Base-by-base conservation (phyloP, 805 yeast species). In the Candida maltosa region DNA sequence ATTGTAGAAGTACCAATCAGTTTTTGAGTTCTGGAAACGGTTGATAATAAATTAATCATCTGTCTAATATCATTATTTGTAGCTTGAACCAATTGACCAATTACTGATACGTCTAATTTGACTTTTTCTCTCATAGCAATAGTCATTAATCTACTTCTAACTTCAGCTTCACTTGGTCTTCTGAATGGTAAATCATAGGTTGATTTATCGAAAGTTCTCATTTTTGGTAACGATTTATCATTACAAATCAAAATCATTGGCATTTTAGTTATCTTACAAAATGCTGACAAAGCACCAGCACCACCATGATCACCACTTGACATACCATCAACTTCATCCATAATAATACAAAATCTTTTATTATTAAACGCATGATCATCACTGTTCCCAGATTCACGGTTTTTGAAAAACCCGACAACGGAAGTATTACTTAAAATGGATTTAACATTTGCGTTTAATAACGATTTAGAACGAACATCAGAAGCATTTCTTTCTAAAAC, bases 301-400 rank as follows among this genome's bases (percentile, higher is more conserved):
- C 99, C 99, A 42, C 99, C 99, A 49, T 93, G 82, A 60, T 93
- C 99, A 45, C 99, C 99, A 53, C 94, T 88, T 26, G 96, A 87
- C 97, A 93, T 93, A 48, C 99, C 99, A 58, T 93, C 99, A 20
- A 93, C 97, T 65, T 93, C 99, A 62, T 93, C 99, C 97, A 93
- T 88, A 44, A 93, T 83, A 31, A 93, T 70, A 37, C 88, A 87
- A 48, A 91, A 80, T 41, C 75, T 80, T 34, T 74, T 71, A 31
- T 73, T 68, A 45, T 76, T 73, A 2, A 26, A 48, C 37, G 35
- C 42, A 42, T 27, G 41, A 34, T 56, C 51, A 7, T 47, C 49
- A 16, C 58, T 61, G 20, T 57, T 52, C n/a, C n/a, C n/a, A n/a
- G n/a, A n/a, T n/a, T n/a, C n/a, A 15, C 58, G 49, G 36, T 73